Evolutionary conservation across 202 grass and related monocot species (phyloP).

Genomic region (Digitaria exilis): DNA sequence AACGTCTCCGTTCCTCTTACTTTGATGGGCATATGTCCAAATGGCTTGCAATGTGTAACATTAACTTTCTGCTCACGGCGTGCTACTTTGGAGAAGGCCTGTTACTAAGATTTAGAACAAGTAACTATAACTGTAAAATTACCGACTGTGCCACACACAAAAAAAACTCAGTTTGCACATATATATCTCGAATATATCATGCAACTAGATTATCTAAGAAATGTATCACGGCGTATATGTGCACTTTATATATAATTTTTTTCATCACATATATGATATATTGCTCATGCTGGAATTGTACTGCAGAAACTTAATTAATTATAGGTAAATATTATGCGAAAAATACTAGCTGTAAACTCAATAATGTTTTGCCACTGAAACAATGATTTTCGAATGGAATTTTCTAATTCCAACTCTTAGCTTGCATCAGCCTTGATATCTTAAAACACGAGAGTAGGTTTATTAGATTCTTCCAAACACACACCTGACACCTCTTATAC

Average conservation of each 20-base stretch:
- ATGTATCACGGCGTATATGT: background rate
- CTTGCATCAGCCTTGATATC: background rate
- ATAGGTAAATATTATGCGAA: background rate
- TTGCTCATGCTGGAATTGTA: background rate
- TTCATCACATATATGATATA: background rate
- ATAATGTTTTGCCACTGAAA: background rate
- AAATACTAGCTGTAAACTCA: background rate
- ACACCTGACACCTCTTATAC: slow-evolving; percentile 1
- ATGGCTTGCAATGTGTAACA: background rate
- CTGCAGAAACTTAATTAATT: background rate
- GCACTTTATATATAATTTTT: background rate
- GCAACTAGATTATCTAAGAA: background rate
- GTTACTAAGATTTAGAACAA: background rate
- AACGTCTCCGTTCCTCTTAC: background rate
- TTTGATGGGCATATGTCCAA: background rate
- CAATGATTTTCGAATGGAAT: background rate
- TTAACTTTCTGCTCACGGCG: background rate
- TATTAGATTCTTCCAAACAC: slow-evolving; percentile 29
- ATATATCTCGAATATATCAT: background rate
- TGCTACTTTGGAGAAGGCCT: background rate
- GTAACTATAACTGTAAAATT: background rate
- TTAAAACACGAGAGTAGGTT: slow-evolving; percentile 2
- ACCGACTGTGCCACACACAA: background rate
- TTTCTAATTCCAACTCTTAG: background rate
- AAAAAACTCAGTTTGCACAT: background rate